phyloP scores from a whole-genome alignment of 345 rosid genomes.

The Eucalyptus regnans region DNA sequence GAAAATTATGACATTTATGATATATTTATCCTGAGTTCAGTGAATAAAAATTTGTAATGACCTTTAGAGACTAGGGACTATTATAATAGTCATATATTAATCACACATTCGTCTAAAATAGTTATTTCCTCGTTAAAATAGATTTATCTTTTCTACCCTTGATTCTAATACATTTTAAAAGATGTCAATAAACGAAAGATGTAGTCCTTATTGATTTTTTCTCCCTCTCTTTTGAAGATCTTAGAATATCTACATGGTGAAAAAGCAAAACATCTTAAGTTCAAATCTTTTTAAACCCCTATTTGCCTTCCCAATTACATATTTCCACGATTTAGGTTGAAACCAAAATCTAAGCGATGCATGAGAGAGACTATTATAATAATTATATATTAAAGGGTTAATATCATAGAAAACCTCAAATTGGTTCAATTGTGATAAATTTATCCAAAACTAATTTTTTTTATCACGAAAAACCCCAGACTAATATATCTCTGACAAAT shows the following conservation, averaged over 20 bases:
- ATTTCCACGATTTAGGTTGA: not conserved
- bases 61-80: not conserved
- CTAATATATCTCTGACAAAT: rapidly evolving
- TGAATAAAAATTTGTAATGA: rapidly evolving
- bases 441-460: too few relatives aligned
- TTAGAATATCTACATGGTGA: not conserved
- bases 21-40: rapidly evolving
- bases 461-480: rapidly evolving
- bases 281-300: not conserved
- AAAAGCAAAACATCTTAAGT: too few relatives aligned
- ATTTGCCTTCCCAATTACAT: not conserved
- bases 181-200: not conserved
- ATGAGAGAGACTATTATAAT: not conserved
- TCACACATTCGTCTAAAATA: rapidly evolving
- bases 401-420: rapidly evolving
- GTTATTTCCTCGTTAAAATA: not conserved
- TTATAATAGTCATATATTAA: not conserved
- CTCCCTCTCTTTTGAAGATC: not conserved
- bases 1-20: not conserved
- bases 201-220: not conserved
- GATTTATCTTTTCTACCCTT: not conserved
- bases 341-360: rapidly evolving
- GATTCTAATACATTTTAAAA: not conserved
- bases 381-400: not conserved
- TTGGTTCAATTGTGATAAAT: too few relatives aligned